Conservation (phyloP, 441 rosid species). For the Adansonia gregorii region DNA sequence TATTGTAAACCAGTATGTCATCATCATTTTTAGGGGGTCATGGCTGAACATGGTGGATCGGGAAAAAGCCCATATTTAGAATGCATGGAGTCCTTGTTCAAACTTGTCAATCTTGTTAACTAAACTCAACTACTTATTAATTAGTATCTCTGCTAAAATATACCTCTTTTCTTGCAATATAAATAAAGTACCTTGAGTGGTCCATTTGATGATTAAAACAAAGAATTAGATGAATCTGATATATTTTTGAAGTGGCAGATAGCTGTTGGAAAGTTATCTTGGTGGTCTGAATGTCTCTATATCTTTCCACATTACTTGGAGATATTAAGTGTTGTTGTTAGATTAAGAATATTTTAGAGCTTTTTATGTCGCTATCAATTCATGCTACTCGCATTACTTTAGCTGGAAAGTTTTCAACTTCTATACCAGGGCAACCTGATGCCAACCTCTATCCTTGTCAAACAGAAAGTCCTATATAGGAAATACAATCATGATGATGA, state of each 20-base stretch:
- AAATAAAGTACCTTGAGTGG: too few relatives aligned
- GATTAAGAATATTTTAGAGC: too few relatives aligned
- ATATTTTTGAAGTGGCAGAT: too few relatives aligned
- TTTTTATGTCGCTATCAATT: too few relatives aligned
- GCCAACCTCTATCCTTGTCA: slow-evolving; percentile 38
- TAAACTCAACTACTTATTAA: neutral
- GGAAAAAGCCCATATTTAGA: neutral
- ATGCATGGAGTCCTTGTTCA: neutral
- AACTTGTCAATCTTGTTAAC: neutral
- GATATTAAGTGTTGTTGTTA: slow-evolving; percentile 20
- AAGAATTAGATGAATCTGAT: too few relatives aligned
- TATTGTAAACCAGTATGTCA: neutral
- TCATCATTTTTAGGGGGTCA: neutral
- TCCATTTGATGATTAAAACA: too few relatives aligned
- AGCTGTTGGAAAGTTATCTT: slow-evolving; percentile 20
- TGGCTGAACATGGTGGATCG: neutral
- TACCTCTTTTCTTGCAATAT: too few relatives aligned
- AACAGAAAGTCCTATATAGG: slow-evolving; percentile 28
- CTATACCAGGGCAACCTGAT: slow-evolving; percentile 38
- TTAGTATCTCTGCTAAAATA: too few relatives aligned
- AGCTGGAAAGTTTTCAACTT: slow-evolving; percentile 29
- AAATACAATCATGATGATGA: slow-evolving; percentile 41
- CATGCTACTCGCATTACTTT: slow-evolving; percentile 24
- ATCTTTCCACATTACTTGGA: slow-evolving; percentile 14
- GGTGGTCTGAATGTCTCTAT: slow-evolving; percentile 13